Evolutionary conservation across 495 filamentous ascomycete species (phyloP), one percentile per base, ranked within the genome.

Genomic region (Aspergillus wentii): DNA sequence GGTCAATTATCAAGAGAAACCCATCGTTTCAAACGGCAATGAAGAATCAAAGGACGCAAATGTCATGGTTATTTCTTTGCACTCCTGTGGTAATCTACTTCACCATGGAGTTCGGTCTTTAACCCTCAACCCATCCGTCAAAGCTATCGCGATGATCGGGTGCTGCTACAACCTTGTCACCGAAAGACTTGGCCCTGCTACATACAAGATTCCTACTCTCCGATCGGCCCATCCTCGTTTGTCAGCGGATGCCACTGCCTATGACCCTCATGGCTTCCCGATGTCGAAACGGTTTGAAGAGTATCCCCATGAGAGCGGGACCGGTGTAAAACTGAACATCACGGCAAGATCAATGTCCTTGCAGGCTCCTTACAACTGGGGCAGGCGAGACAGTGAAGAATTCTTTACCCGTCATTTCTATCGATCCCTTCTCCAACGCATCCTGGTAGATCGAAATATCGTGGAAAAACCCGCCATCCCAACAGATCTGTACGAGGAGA

Each of bases 81-180:
- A 98, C 57, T 95, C 90, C 14, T 98, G 92, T 59, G 92, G 92
- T 37, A 97, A 96, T 52, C 80, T 98, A 10, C 78, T 91, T n/a
- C 92, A 98, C 51, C 89, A 94, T 52, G 92, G 86, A 2, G 79
- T 98, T 28, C 83, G 86, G 5, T 92, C 92, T 3, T 71, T 98
- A 29, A 59, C 86, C 10, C 53, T 88, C 23, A 96, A 95, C 51
- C 85, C 88, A 1, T 72, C 78, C 18, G 86, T 97, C 35, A 76
- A 82, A 13, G 88, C 87, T 10, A 83, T 97, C 30, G 92, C 92
- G 23, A 85, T 98, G 56, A 86, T 98, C 28, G 92, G 92, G 23
- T 98, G 92, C 67, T 98, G 92, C 68, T 96, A 98, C 70, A 98
- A 98, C 43, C 81, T 96, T 14, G 59, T 96, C 38, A 95, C 90